Conservation (phyloP, 2,329 filamentous ascomycete genomes). For the Aspergillus eucalypticola region DNA sequence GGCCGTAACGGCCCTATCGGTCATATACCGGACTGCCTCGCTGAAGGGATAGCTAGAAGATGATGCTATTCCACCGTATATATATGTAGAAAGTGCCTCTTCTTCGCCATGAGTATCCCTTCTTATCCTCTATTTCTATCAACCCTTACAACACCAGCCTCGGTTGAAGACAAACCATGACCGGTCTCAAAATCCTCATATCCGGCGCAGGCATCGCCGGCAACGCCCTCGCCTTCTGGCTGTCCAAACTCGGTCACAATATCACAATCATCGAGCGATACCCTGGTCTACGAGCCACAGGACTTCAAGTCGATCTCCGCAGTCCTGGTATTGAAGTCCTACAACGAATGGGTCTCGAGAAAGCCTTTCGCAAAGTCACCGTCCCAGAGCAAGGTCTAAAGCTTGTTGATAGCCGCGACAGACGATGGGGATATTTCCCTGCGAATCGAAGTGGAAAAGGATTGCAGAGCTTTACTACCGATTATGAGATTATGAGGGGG, state of each 20-base stretch:
- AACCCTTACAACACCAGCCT: neutral
- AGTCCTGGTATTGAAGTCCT: constrained; percentile 55
- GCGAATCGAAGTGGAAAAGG: constrained; percentile 41
- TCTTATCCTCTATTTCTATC: neutral
- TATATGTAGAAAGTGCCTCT: too few relatives aligned
- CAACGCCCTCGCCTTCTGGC: constrained; percentile 52
- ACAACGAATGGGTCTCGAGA: constrained; percentile 55
- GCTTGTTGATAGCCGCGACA: constrained; percentile 47
- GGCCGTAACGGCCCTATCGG: neutral
- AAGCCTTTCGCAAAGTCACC: constrained; percentile 38
- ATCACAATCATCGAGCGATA: constrained; percentile 47
- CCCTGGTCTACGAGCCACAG: constrained; percentile 46
- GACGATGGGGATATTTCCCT: constrained; percentile 43
- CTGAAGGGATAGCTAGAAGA: too few relatives aligned
- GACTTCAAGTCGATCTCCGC: constrained; percentile 58
- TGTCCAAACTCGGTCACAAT: constrained; percentile 41
- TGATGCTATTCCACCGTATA: too few relatives aligned
- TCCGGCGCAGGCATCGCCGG: constrained; percentile 46
- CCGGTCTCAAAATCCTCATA: constrained; percentile 50
- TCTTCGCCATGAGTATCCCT: too few relatives aligned
- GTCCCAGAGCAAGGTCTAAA: constrained; percentile 53
- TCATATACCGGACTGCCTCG: neutral
- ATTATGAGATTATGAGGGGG: constrained; percentile 59
- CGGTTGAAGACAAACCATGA: neutral
- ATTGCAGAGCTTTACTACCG: constrained; percentile 45